Percentiles rank a stretch among this genome's conserved stretches.
phyloP scores from a whole-genome alignment of 495 filamentous ascomycete species.

The Cenococcum geophilum region DNA sequence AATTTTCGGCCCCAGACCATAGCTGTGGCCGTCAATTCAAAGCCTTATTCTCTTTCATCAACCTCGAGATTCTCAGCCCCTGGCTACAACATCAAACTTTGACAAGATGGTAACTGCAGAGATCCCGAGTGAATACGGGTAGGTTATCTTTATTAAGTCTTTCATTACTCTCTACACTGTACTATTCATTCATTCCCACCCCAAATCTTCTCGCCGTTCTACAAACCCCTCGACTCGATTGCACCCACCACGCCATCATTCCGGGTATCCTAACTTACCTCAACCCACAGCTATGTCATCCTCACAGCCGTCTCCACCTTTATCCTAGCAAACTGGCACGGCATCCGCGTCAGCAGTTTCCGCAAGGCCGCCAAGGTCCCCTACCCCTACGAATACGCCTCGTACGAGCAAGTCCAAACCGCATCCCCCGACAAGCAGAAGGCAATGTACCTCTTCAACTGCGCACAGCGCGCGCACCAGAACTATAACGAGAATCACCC shows the following conservation, averaged over 20 bases:
- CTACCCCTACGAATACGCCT: constrained; percentile 37
- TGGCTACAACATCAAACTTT: background rate
- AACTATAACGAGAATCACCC: constrained; percentile 42
- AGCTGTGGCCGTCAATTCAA: background rate
- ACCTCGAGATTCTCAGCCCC: background rate
- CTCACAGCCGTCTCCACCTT: constrained; percentile 34
- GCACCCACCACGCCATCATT: constrained; percentile 2
- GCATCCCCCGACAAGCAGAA: constrained; percentile 27
- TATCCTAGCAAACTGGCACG: constrained; percentile 36
- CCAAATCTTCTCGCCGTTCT: background rate
- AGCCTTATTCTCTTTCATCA: background rate
- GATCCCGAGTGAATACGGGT: constrained; percentile 40
- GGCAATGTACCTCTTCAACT: constrained; percentile 41
- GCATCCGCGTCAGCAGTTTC: constrained; percentile 32
- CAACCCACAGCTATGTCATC: constrained; percentile 36
- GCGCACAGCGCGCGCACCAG: constrained; percentile 41
- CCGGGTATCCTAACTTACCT: background rate
- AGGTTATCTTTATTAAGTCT: constrained; percentile 9
- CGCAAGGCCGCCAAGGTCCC: constrained; percentile 39
- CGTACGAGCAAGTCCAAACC: constrained; percentile 31
- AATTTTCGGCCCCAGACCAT: background rate
- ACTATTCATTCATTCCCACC: constrained; percentile 7
- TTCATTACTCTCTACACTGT: no score
- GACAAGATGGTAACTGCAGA: constrained; percentile 26
- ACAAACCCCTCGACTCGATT: background rate